Percentiles rank a stretch among this genome's conserved stretches.
These are phyloP conservation scores for Aureoboletus auriporus DNA, from an alignment of 768 basidiomycete genomes.

Conservation along the genomic window DNA sequence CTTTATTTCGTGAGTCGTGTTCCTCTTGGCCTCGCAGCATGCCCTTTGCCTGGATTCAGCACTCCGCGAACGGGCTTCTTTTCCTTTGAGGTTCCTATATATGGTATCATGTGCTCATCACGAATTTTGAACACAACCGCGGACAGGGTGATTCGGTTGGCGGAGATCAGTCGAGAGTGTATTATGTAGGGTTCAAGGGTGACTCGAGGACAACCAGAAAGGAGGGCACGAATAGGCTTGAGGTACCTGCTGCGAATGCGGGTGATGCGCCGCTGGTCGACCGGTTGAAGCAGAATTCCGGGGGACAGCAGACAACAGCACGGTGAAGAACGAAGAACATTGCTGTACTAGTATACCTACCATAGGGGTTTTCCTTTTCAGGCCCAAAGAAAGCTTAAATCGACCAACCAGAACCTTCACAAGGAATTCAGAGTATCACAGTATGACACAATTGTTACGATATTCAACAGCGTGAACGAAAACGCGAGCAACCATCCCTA, in stretches of 20 bases:
- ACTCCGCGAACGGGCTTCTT: background rate
- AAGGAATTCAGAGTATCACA: no score
- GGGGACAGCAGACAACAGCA: constrained; percentile 63
- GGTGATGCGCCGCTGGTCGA: constrained; percentile 69
- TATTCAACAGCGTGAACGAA: no score
- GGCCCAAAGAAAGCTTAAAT: constrained; percentile 11
- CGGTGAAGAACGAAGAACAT: constrained; percentile 22
- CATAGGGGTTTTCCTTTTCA: constrained; percentile 5
- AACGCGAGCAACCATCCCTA: no score
- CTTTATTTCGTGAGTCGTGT: constrained; percentile 69
- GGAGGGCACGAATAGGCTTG: constrained; percentile 60
- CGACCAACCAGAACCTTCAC: no score
- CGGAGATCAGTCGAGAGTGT: constrained; percentile 61
- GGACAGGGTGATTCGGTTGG: constrained; percentile 63
- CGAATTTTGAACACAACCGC: constrained; percentile 1
- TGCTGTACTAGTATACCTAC: background rate
- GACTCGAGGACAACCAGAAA: constrained; percentile 52
- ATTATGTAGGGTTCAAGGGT: constrained; percentile 83
- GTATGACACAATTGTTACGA: no score
- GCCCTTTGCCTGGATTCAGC: constrained; percentile 14
- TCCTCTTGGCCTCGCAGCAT: constrained; percentile 10
- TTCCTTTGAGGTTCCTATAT: constrained; percentile 22
- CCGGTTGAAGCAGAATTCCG: constrained; percentile 51
- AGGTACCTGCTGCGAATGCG: constrained; percentile 77
- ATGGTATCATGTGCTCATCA: constrained; percentile 12